A percentile compares a stretch with the other conserved stretches of the same genome.
phyloP scores from a whole-genome alignment of 306 rosid genomes.

The Quercus mongolica region DNA sequence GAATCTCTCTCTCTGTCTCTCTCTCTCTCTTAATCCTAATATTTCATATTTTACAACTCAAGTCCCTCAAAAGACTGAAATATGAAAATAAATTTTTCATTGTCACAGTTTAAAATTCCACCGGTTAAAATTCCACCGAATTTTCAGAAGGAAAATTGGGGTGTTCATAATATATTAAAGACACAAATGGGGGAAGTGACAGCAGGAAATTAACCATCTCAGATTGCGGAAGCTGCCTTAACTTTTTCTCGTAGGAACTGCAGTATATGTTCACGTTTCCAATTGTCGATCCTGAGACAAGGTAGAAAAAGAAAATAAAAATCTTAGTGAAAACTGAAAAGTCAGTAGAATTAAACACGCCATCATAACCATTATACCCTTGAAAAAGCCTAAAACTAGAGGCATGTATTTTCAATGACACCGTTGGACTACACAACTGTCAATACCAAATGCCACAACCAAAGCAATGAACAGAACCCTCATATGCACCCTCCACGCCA shows the following conservation, averaged over 20 bases:
- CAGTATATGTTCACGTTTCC: slow-evolving; percentile 91
- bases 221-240: slow-evolving; percentile 44
- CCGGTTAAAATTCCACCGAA: background rate
- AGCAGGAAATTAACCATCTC: slow-evolving; percentile 26
- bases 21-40: no score
- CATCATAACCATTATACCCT: background rate
- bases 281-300: slow-evolving; percentile 75
- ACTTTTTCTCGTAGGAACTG: slow-evolving; percentile 84
- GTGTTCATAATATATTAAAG: background rate
- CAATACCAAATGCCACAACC: background rate
- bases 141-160: slow-evolving; percentile 2
- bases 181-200: background rate
- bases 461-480: background rate
- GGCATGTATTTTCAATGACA: background rate
- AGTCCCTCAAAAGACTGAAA: background rate
- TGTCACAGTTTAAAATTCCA: slow-evolving; percentile 1
- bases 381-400: background rate
- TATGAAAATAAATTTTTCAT: background rate
- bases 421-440: background rate
- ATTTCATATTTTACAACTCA: background rate
- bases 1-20: no score
- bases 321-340: background rate
- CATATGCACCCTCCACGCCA: background rate
- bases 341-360: background rate
- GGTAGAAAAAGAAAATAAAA: background rate